phyloP scores from a whole-genome alignment of 2,329 filamentous ascomycete species.

The Xylariaceae sp. region DNA sequence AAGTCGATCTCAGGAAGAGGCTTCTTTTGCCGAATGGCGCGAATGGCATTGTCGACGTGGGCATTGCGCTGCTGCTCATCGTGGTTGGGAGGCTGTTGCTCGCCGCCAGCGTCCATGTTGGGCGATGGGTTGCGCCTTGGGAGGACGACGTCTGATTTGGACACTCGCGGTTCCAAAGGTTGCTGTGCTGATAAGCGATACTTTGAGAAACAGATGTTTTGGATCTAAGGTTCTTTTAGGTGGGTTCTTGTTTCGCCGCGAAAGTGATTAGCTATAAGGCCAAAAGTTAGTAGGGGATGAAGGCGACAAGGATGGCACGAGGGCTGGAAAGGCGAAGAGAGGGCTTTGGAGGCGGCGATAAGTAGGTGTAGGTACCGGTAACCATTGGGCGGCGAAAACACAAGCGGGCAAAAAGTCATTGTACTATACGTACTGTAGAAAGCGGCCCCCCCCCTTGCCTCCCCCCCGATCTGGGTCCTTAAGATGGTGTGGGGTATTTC shows the following conservation, averaged over 20 bases:
- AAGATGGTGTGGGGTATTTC: conserved; percentile 5
- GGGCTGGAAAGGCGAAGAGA: conserved; percentile 20
- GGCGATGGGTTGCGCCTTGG: conserved; percentile 35
- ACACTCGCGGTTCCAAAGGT: conserved; percentile 12
- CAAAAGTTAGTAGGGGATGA: background rate
- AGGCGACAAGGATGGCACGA: conserved; percentile 24
- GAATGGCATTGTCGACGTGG: conserved; percentile 87
- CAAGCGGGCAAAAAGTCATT: too few relatives aligned
- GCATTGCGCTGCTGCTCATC: conserved; percentile 58
- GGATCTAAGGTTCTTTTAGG: background rate
- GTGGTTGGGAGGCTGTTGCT: too few relatives aligned
- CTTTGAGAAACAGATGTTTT: background rate
- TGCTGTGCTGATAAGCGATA: conserved; percentile 3
- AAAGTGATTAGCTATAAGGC: conserved; percentile 3
- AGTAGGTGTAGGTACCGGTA: background rate
- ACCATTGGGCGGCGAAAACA: conserved; percentile 2
- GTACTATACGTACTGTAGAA: too few relatives aligned
- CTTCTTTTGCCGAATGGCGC: conserved; percentile 93
- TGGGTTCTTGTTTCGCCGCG: conserved; percentile 5
- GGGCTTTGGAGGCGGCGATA: conserved; percentile 19
- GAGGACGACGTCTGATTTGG: conserved; percentile 13
- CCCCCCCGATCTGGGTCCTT: background rate
- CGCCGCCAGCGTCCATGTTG: conserved; percentile 59
- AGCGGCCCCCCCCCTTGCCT: too few relatives aligned
- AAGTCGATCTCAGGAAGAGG: conserved; percentile 98